phyloP scores from a whole-genome alignment of 192 early-diverging fungal genomes.

The Entomortierella beljakovae region DNA sequence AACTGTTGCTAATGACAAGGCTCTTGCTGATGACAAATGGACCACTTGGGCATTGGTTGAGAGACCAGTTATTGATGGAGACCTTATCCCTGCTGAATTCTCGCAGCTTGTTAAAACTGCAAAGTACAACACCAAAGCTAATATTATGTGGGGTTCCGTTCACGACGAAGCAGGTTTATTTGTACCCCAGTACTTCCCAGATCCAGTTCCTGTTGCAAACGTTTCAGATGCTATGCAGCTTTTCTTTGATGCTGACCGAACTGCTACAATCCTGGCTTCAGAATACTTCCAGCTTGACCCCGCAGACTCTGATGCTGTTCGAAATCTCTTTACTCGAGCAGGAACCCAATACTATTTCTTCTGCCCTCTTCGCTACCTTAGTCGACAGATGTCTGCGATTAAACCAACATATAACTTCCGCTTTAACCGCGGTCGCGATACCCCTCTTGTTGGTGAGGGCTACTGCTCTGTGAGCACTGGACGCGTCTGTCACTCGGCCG shows the following conservation, averaged over 20 bases:
- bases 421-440: conserved; percentile 42
- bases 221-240: conserved; percentile 2
- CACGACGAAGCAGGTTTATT: conserved; percentile 43
- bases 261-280: conserved; percentile 21
- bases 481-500: conserved; percentile 37
- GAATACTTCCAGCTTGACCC: conserved; percentile 17
- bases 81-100: conserved; percentile 34
- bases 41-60: conserved; percentile 26
- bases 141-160: conserved; percentile 33
- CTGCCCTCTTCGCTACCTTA: conserved; percentile 40
- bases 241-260: conserved; percentile 16
- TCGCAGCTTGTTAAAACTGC: conserved; percentile 31
- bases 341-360: conserved; percentile 43
- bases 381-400: conserved; percentile 23
- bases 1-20: conserved; percentile 10
- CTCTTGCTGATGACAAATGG: conserved; percentile 33
- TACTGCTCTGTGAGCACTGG: conserved; percentile 36
- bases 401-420: conserved; percentile 31
- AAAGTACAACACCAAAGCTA: conserved; percentile 43
- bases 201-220: conserved; percentile 15
- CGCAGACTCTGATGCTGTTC: conserved; percentile 26
- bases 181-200: conserved; percentile 27
- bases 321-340: conserved; percentile 13
- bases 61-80: conserved; percentile 49
- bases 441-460: conserved; percentile 5